Conservation (phyloP, 768 basidiomycete genomes). For the Boletus patriciae region DNA sequence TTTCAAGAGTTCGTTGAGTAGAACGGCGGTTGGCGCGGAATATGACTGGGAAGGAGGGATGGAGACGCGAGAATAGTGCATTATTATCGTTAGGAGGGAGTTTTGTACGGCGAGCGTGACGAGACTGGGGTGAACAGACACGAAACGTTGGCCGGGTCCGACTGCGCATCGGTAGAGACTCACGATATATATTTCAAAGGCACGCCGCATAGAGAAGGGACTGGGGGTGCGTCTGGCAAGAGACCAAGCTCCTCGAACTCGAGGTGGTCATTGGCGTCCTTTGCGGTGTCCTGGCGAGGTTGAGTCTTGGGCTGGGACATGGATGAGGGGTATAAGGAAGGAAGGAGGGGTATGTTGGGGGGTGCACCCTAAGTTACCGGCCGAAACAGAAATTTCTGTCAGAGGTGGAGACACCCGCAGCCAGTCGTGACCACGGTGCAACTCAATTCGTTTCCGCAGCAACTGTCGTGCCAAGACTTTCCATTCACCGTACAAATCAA, state of each 20-base stretch:
- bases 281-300: slow-evolving; percentile 22
- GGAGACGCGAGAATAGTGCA: slow-evolving; percentile 93
- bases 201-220: slow-evolving; percentile 64
- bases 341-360: slow-evolving; percentile 11
- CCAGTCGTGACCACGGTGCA: not conserved
- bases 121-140: slow-evolving; percentile 44
- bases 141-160: not conserved
- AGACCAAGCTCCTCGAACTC: slow-evolving; percentile 49
- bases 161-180: slow-evolving; percentile 15
- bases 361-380: not conserved
- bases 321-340: slow-evolving; percentile 27
- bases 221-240: slow-evolving; percentile 36
- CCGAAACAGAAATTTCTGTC: not conserved
- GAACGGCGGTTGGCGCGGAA: slow-evolving; percentile 91
- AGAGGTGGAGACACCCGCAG: slow-evolving; percentile 11
- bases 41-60: slow-evolving; percentile 74
- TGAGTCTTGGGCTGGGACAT: slow-evolving; percentile 23
- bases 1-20: slow-evolving; percentile 93
- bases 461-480: slow-evolving; percentile 6
- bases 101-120: slow-evolving; percentile 92
- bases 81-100: slow-evolving; percentile 85
- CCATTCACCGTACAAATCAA: slow-evolving; percentile 17
- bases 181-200: slow-evolving; percentile 82
- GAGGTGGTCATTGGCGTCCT: slow-evolving; percentile 38
- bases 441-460: slow-evolving; percentile 25